A percentile compares a stretch with the other conserved stretches of the same genome.
Conservation (phyloP, 345 rosid genomes). For the Linum usitatissimum region DNA sequence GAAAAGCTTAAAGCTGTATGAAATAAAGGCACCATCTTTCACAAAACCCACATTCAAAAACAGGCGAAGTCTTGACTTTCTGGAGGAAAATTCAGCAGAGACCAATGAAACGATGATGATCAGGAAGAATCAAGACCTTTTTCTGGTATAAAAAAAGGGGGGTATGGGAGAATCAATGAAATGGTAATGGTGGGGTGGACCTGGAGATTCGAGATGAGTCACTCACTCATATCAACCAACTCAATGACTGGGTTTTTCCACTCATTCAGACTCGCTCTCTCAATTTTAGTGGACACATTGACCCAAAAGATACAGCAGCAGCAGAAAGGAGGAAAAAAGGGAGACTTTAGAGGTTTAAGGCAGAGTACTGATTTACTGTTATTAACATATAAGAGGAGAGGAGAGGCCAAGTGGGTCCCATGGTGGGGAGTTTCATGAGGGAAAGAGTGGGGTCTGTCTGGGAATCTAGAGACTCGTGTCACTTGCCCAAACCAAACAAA, state of each 20-base stretch:
- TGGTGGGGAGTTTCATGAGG: neutral
- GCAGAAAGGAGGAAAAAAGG: neutral
- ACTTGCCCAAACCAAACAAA: neutral
- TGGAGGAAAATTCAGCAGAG: neutral
- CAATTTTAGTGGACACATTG: neutral
- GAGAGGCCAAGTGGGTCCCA: neutral
- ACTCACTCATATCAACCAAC: neutral
- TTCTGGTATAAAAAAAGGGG: neutral
- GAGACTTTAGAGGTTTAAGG: no score
- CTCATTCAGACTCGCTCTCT: neutral
- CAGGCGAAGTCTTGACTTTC: neutral
- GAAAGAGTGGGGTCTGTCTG: neutral
- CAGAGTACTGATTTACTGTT: no score
- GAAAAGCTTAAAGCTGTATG: neutral
- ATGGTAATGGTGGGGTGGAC: neutral
- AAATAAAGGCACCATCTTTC: neutral
- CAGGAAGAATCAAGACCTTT: neutral
- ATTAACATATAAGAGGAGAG: neutral
- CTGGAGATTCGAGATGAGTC: neutral
- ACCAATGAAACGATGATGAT: neutral
- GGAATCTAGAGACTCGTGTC: neutral
- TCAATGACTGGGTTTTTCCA: neutral
- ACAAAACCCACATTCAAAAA: neutral
- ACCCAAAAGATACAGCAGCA: neutral
- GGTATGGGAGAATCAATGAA: neutral